Conservation (phyloP, 169 alveolate species). For the Eimeria sp. region DNA sequence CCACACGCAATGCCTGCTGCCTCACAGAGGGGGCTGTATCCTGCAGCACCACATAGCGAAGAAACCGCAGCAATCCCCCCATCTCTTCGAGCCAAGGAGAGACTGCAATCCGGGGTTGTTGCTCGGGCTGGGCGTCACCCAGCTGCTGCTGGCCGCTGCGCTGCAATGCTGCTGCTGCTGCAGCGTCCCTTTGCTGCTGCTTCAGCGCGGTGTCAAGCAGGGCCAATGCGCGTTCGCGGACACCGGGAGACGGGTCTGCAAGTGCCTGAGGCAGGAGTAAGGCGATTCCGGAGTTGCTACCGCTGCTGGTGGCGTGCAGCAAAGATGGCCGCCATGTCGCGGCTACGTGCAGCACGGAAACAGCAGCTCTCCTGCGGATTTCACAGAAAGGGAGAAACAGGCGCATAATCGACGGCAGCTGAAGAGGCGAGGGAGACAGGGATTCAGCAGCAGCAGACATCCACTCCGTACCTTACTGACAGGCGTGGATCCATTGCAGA, state of each 20-base stretch:
- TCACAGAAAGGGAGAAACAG: not conserved
- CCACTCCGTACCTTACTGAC: slow-evolving; percentile 27
- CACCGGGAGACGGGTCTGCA: slow-evolving; percentile 61
- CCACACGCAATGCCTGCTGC: slow-evolving; percentile 69
- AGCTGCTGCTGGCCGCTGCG: slow-evolving; percentile 41
- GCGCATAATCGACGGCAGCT: not conserved
- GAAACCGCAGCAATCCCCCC: slow-evolving; percentile 69
- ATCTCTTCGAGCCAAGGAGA: slow-evolving; percentile 57
- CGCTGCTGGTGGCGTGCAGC: slow-evolving; percentile 40
- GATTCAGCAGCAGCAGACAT: not conserved
- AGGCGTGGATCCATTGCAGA: slow-evolving; percentile 43
- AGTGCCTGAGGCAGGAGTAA: slow-evolving; percentile 52
- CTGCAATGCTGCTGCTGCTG: slow-evolving; percentile 25
- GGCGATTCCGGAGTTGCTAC: slow-evolving; percentile 32
- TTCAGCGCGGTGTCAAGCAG: slow-evolving; percentile 62
- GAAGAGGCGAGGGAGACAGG: not conserved
- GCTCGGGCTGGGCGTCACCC: slow-evolving; percentile 1
- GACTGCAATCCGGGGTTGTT: slow-evolving; percentile 17
- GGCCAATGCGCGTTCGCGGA: slow-evolving; percentile 59
- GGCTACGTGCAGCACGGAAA: slow-evolving; percentile 36
- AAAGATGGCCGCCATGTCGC: slow-evolving; percentile 64
- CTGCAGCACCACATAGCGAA: slow-evolving; percentile 52
- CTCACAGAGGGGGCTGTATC: slow-evolving; percentile 66
- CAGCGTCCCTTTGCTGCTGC: slow-evolving; percentile 35
- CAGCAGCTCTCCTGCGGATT: slow-evolving; percentile 57